These are phyloP conservation scores for Mortierella sp. DNA, from an alignment of 371 early-diverging fungal species.

Conservation along the genomic window DNA sequence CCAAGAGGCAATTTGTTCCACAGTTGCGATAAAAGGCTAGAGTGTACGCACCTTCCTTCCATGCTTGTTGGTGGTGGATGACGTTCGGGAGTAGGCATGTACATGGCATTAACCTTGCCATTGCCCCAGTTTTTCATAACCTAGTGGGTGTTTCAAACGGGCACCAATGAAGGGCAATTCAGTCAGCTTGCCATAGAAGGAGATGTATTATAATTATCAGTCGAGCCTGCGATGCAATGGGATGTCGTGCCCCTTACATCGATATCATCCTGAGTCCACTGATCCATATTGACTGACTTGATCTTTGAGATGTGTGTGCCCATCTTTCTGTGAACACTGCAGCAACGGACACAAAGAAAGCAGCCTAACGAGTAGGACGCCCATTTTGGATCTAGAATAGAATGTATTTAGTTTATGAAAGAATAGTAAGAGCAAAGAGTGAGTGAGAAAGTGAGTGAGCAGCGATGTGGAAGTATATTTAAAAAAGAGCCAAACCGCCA, in stretches of 20 bases:
- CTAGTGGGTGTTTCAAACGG: constrained; percentile 19
- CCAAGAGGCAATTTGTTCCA: too few relatives aligned
- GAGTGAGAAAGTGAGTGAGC: not conserved
- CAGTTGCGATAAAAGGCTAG: too few relatives aligned
- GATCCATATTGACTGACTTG: constrained; percentile 91
- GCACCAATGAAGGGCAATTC: too few relatives aligned
- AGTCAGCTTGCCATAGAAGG: too few relatives aligned
- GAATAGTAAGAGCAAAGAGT: not conserved
- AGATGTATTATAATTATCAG: too few relatives aligned
- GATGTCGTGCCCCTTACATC: constrained; percentile 65
- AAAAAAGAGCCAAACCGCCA: not conserved
- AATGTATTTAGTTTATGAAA: not conserved
- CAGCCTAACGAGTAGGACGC: constrained; percentile 94
- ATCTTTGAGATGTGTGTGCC: constrained; percentile 96
- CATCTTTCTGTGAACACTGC: constrained; percentile 91
- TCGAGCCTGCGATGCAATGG: not conserved
- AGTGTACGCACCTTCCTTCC: constrained; percentile 69
- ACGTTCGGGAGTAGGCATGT: constrained; percentile 77
- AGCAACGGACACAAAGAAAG: constrained; percentile 95
- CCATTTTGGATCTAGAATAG: constrained; percentile 93
- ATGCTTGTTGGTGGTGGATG: constrained; percentile 74
- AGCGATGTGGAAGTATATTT: not conserved
- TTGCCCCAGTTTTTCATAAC: constrained; percentile 86
- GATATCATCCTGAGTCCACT: constrained; percentile 95
- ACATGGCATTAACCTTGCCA: constrained; percentile 79